These are phyloP conservation scores for Lachancea nothofagi DNA, from an alignment of 805 yeast species.

Conservation along the genomic window DNA sequence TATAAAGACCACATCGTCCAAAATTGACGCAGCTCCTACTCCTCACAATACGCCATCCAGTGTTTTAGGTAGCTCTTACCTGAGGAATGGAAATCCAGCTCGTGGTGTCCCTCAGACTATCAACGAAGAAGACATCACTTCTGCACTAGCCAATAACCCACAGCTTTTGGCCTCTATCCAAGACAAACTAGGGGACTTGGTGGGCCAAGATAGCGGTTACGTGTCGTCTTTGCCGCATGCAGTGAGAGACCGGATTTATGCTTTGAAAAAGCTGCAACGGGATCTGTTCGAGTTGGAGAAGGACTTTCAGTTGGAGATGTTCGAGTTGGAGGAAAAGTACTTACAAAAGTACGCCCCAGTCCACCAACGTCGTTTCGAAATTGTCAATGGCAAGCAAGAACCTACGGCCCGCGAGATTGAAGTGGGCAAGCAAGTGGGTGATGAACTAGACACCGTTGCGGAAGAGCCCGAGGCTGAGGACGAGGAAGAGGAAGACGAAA, in stretches of 20 bases:
- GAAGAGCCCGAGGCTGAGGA: constrained; percentile 37
- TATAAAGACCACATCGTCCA: constrained; percentile 67
- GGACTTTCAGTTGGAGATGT: constrained; percentile 83
- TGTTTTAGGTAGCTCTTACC: constrained; percentile 59
- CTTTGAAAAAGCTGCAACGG: constrained; percentile 75
- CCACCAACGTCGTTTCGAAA: constrained; percentile 63
- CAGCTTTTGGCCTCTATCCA: constrained; percentile 81
- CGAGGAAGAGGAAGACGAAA: constrained; percentile 42
- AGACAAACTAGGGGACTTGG: constrained; percentile 76
- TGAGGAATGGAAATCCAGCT: constrained; percentile 56
- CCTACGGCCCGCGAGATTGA: constrained; percentile 76
- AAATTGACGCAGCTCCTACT: constrained; percentile 89
- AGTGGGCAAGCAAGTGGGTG: constrained; percentile 68
- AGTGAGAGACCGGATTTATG: constrained; percentile 72
- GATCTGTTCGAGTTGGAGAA: constrained; percentile 79
- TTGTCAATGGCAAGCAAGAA: constrained; percentile 66
- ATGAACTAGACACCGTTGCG: constrained; percentile 43
- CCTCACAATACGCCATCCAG: constrained; percentile 98
- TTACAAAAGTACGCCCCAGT: constrained; percentile 68
- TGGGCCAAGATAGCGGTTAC: constrained; percentile 85
- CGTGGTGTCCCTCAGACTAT: constrained; percentile 58
- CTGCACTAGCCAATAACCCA: constrained; percentile 68
- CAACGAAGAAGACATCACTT: constrained; percentile 52
- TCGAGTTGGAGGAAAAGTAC: constrained; percentile 79
- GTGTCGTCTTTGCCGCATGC: constrained; percentile 56